Base-by-base conservation (phyloP, 805 yeast genomes). In the Cyberlindnera subsufficiens region DNA sequence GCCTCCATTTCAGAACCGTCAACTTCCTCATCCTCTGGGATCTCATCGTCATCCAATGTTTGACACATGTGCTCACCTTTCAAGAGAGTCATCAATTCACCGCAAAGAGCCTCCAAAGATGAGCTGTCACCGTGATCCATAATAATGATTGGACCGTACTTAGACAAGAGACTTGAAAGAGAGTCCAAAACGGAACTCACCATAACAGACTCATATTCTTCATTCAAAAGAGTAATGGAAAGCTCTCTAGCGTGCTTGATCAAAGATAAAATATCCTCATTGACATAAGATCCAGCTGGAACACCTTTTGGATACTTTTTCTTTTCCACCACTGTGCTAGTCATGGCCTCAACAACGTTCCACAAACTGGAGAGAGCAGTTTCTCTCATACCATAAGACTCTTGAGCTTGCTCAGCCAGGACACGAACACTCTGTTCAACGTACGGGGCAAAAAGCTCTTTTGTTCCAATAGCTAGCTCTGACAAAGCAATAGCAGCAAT, bases 341-440 rank as follows among this genome's bases (percentile, higher is more conserved):
- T 75, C 72, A 85, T 80, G 32, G 95, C 81, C 55, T 75, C 75
- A 44, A 80, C 82, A 54, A 90, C 78, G 58, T 78, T 85, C 95
- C 96, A 91, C 59, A 91, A 68, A 35, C 91, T 76, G 39, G 75
- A 69, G 61, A 91, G 67, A 39, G 96, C 90, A 45, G 93, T 80
- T 66, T 86, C 93, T 62, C 96, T 80, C 71, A 90, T 78, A 58
- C 96, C 96, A 47, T 87, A 89, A 40, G 95, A 88, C 61, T 84
- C 90, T 46, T 80, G 88, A 47, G 82, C 77, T 65, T 86, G 91
- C 43, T 80, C 85, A 38, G 73, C 66, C 51, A 87, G 71, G 17
- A 78, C 73, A 49, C 74, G 72, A 54, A 85, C 66, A 20, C 89
- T 74, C 44, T 79, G 68, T 61, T 86, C 88, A 47, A 88, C 83